phyloP scores from a whole-genome alignment of 805 yeast species.

The Saccharomycopsis sp. region DNA sequence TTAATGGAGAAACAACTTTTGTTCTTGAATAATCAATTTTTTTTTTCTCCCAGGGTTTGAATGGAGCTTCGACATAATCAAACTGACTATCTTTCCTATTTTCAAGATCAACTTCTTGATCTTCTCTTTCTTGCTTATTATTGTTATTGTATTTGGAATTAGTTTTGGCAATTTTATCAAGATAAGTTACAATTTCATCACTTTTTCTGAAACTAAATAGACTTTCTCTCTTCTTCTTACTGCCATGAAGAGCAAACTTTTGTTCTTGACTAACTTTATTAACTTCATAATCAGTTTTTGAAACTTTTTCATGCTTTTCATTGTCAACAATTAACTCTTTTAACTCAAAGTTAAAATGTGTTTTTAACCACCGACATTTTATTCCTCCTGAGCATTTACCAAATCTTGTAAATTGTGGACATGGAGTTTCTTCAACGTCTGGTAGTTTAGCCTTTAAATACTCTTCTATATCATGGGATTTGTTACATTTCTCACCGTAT shows the following conservation, averaged over 20 bases:
- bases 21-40: slow-evolving; percentile 55
- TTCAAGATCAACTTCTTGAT: slow-evolving; percentile 28
- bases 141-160: slow-evolving; percentile 22
- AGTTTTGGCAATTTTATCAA: slow-evolving; percentile 49
- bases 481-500: slow-evolving; percentile 59
- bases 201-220: slow-evolving; percentile 40
- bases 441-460: slow-evolving; percentile 54
- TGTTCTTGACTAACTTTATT: slow-evolving; percentile 45
- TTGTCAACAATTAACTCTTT: slow-evolving; percentile 35
- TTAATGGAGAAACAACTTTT: slow-evolving; percentile 87
- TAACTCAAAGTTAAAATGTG: slow-evolving; percentile 48
- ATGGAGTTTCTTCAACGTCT: slow-evolving; percentile 57
- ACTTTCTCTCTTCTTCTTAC: slow-evolving; percentile 27
- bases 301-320: slow-evolving; percentile 28
- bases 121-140: slow-evolving; percentile 22
- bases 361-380: slow-evolving; percentile 82
- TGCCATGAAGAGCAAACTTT: slow-evolving; percentile 30
- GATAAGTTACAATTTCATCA: slow-evolving; percentile 46
- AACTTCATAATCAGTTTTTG: slow-evolving; percentile 40
- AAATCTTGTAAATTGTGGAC: slow-evolving; percentile 74
- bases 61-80: slow-evolving; percentile 66
- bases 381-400: slow-evolving; percentile 92
- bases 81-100: slow-evolving; percentile 29
- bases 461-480: slow-evolving; percentile 58
- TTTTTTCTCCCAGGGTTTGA: slow-evolving; percentile 75